A percentile compares a stretch with the other conserved stretches of the same genome.
Evolutionary conservation across 306 rosid genomes (phyloP).

Genomic region (Betula pendula): DNA sequence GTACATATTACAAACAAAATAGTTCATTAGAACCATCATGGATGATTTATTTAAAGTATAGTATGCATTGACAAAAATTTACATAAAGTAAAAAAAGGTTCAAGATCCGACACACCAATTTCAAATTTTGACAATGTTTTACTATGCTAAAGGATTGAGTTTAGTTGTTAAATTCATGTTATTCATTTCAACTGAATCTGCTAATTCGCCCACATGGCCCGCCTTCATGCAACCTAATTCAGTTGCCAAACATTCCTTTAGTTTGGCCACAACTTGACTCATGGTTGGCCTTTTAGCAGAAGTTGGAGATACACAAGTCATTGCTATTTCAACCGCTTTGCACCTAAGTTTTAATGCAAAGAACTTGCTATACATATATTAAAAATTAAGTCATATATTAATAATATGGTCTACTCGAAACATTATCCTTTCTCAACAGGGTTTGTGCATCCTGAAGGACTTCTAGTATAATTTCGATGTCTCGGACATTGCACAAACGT

Average conservation of each 20-base stretch:
- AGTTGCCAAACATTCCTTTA: constrained; percentile 16
- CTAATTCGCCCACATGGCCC: neutral
- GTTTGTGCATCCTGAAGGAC: no score
- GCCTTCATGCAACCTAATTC: neutral
- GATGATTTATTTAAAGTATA: no score
- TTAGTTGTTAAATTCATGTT: neutral
- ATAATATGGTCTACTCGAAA: no score
- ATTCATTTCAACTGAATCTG: neutral
- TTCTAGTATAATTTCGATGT: no score
- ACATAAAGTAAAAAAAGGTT: neutral
- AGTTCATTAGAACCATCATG: no score
- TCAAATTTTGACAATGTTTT: neutral
- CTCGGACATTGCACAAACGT: no score
- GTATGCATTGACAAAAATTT: neutral
- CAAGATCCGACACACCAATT: neutral
- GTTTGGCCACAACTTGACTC: neutral
- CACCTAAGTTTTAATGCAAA: no score
- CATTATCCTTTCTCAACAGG: no score
- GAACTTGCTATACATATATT: no score
- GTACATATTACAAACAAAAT: no score
- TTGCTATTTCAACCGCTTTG: constrained; percentile 28
- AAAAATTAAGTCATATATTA: no score
- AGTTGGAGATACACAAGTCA: constrained; percentile 18
- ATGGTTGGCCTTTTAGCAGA: constrained; percentile 21
- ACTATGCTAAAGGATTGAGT: neutral